Evolutionary conservation across 768 basidiomycete species (phyloP), one percentile per base, ranked within the genome.

Genomic region (Cantharellus anzutake): DNA sequence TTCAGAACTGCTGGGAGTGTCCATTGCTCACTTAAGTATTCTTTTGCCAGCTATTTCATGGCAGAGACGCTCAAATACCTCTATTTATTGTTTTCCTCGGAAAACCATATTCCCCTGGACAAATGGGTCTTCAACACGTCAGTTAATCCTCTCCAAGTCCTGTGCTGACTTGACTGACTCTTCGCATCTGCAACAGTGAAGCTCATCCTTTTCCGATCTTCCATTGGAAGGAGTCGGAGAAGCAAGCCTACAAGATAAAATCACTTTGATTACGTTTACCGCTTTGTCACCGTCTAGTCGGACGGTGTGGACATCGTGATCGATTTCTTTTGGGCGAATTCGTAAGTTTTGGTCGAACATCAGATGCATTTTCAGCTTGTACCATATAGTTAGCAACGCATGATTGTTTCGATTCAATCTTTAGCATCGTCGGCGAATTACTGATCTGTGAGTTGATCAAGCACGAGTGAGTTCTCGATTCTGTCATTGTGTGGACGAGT

Each of bases 201-300:
- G 88, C 86, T 3, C 88, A 89, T 67, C 84, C 87, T 5, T 72
- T 88, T 16, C 84, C 84, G 4, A 73, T 85, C 40, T 82, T 86
- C 65, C 65, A 73, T 53, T 85, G 82, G 83, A 79, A 74, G 2
- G 66, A 69, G 48, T 72, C 71, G 64, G 80, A 84, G 67, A 76
- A 72, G 62, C 65, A 70, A 42, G 34, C 41, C 5, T 57, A 40
- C 40, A 42, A 42, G 14, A 57, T 57, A 38, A 37, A 55, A 29
- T 29, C 20, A 29, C 20, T 29, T 29, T 29, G 20, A 29, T 29
- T 29, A 29, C 20, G 20, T 29, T 29, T 29, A 29, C 20, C 20
- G 20, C 20, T 29, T 29, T 29, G 20, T 29, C 20, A 29, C 20
- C 20, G 20, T 29, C 20, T 29, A 29, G 20, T 29, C 20, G 20